Conservation (phyloP, 2,329 filamentous ascomycete genomes). For the Scortechinia acanthostroma region DNA sequence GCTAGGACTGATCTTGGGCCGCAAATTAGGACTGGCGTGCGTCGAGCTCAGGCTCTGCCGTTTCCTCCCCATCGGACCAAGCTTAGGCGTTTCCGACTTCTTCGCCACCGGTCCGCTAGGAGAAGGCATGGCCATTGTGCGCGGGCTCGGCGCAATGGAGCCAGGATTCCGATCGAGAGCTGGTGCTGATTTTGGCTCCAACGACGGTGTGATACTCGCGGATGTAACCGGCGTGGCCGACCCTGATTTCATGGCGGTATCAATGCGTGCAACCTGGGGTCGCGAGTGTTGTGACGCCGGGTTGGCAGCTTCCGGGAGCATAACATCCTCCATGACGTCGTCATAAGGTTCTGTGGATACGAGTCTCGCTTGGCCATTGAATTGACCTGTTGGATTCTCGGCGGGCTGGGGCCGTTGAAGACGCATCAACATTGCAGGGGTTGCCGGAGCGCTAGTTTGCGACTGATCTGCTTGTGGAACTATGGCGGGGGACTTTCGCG, state of each 20-base stretch:
- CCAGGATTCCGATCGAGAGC: too few species aligned
- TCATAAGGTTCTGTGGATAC: not conserved
- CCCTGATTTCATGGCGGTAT: not conserved
- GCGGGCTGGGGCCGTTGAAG: not conserved
- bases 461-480: not conserved
- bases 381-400: not conserved
- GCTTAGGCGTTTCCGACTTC: not conserved
- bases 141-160: not conserved
- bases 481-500: not conserved
- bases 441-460: not conserved
- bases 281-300: not conserved
- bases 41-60: not conserved
- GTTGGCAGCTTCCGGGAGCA: not conserved
- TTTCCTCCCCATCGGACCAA: not conserved
- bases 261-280: not conserved
- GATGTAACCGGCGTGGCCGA: not conserved
- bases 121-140: not conserved
- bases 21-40: not conserved
- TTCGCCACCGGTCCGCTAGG: not conserved
- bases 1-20: conserved; percentile 1
- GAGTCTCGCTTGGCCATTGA: not conserved
- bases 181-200: not conserved
- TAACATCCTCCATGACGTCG: not conserved
- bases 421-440: not conserved
- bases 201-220: not conserved